Percentiles rank a stretch among this genome's conserved stretches.
Conservation (phyloP, 2,329 filamentous ascomycete species). For the Chaetomiaceae sp. region DNA sequence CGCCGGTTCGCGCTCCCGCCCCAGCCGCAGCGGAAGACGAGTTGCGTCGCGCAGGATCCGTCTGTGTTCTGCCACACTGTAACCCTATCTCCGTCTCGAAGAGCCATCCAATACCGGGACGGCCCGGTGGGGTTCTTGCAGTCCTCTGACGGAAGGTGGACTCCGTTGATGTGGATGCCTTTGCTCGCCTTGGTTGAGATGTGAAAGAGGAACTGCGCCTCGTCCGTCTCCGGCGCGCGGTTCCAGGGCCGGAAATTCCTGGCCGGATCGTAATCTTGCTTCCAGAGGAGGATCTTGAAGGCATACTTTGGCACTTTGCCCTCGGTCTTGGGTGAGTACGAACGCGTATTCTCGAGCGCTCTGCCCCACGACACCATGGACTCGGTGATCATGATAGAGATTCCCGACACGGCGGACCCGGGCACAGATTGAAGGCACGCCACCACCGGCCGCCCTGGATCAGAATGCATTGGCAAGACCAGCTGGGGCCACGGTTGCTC, state of each 20-base stretch:
- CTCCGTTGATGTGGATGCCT: conserved; percentile 72
- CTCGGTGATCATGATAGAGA: conserved; percentile 60
- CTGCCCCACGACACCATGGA: conserved; percentile 75
- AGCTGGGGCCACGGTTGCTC: conserved; percentile 33
- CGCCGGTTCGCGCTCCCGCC: conserved; percentile 46
- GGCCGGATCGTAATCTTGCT: conserved; percentile 56
- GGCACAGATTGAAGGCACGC: conserved; percentile 61
- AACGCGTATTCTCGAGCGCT: conserved; percentile 58
- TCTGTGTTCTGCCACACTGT: conserved; percentile 57
- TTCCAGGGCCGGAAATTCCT: conserved; percentile 49
- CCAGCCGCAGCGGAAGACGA: conserved; percentile 51
- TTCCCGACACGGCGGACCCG: conserved; percentile 57
- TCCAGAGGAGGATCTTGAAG: conserved; percentile 71
- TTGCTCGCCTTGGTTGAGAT: conserved; percentile 73
- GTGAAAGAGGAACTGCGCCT: conserved; percentile 59
- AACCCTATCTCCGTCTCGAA: conserved; percentile 73
- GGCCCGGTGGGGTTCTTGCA: conserved; percentile 47
- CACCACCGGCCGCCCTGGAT: conserved; percentile 40
- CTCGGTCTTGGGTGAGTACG: conserved; percentile 58
- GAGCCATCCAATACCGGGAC: conserved; percentile 57
- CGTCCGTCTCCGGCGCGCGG: conserved; percentile 39
- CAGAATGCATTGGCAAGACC: conserved; percentile 31
- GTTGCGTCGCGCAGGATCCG: conserved; percentile 31
- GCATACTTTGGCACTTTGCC: conserved; percentile 74
- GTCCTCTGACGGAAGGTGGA: conserved; percentile 53